Evolutionary conservation across 805 yeast genomes (phyloP).

Genomic region (Groenewaldozyma tartarivorans): DNA sequence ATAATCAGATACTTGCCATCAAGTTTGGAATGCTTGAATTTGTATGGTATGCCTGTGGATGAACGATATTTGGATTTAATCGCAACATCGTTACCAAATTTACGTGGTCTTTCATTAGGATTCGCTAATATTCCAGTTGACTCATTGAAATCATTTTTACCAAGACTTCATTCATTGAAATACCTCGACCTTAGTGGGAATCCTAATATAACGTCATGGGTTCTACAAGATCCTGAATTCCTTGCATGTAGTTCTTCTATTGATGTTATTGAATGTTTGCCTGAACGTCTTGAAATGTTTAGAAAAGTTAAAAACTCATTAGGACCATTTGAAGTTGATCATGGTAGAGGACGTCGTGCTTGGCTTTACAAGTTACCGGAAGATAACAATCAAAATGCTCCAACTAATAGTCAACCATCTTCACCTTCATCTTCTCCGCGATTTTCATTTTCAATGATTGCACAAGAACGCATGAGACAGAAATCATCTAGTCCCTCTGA

Average conservation of each 20-base stretch:
- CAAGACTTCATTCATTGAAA: constrained; percentile 29
- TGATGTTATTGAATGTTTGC: constrained; percentile 50
- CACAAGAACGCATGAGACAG: constrained; percentile 16
- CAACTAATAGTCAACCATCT: too few species aligned
- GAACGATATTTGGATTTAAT: constrained; percentile 19
- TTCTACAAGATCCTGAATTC: constrained; percentile 39
- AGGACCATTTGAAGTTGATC: constrained; percentile 29
- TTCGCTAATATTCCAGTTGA: constrained; percentile 20
- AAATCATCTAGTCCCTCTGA: neutral
- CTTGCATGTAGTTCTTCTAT: constrained; percentile 40
- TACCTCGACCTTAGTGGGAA: constrained; percentile 63
- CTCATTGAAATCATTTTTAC: constrained; percentile 19
- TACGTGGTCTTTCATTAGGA: constrained; percentile 26
- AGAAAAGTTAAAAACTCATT: constrained; percentile 20
- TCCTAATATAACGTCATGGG: constrained; percentile 49
- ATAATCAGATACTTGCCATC: constrained; percentile 34
- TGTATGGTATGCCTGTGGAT: constrained; percentile 57
- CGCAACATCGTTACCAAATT: constrained; percentile 5
- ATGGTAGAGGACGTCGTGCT: constrained; percentile 61
- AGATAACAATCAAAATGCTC: neutral
- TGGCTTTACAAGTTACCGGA: constrained; percentile 35
- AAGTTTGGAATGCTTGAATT: constrained; percentile 41
- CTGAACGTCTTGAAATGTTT: constrained; percentile 20
- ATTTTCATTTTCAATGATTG: constrained; percentile 21
- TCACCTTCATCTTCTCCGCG: constrained; percentile 6